Evolutionary conservation across 768 basidiomycete genomes (phyloP).

Genomic region (Lactarius psammicola): DNA sequence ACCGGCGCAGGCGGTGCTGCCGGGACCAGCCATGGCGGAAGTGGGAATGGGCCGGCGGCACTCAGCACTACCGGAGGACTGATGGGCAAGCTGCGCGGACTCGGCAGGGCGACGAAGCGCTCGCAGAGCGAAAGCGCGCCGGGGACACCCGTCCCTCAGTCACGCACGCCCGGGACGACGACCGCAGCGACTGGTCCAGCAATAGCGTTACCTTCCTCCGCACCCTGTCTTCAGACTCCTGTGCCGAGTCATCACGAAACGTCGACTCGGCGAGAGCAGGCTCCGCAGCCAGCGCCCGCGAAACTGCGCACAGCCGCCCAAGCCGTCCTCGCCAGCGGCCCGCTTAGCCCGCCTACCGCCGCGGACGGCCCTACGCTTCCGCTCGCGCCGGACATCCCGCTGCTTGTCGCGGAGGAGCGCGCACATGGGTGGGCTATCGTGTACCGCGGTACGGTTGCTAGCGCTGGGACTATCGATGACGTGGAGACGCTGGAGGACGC

Average conservation of each 20-base stretch:
- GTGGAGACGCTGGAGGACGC: conserved; percentile 60
- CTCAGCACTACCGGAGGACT: conserved; percentile 44
- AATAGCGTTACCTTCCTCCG: background rate
- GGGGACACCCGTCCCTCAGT: conserved; percentile 15
- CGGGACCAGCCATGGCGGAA: background rate
- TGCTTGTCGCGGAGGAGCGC: conserved; percentile 83
- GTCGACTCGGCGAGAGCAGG: background rate
- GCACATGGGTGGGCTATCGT: conserved; percentile 70
- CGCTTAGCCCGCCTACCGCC: conserved; percentile 63
- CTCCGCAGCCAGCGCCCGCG: conserved; percentile 20
- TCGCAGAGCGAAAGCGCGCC: conserved; percentile 34
- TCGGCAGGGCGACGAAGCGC: conserved; percentile 59
- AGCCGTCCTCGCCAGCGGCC: conserved; percentile 48
- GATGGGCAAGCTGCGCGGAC: conserved; percentile 77
- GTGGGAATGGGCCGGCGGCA: background rate
- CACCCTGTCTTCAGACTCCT: background rate
- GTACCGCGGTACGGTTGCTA: conserved; percentile 69
- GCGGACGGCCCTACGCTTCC: conserved; percentile 67
- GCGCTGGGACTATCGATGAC: conserved; percentile 48
- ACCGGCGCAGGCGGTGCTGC: conserved; percentile 3
- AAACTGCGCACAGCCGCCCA: conserved; percentile 53
- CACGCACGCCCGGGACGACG: background rate
- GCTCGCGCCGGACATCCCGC: conserved; percentile 56
- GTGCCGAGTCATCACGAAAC: background rate
- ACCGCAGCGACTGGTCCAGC: background rate